Conservation (phyloP, 2,329 filamentous ascomycete genomes). For the Diaporthe helianthi region DNA sequence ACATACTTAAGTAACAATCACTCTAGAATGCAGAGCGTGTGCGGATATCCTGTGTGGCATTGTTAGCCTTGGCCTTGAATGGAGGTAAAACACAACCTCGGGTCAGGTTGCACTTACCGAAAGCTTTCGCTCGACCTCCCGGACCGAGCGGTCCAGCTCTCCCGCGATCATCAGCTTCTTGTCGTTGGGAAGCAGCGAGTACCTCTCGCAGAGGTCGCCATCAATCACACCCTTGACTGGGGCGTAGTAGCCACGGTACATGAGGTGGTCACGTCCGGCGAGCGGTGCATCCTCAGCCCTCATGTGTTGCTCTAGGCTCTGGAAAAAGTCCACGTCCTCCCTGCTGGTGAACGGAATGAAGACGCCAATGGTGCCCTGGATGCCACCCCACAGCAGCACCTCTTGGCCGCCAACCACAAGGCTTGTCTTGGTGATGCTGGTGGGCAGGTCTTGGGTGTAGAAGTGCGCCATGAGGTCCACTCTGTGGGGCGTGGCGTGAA, state of each 20-base stretch:
- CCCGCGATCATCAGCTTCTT: constrained; percentile 95
- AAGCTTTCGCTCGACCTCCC: constrained; percentile 96
- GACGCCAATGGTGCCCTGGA: constrained; percentile 93
- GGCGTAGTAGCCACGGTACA: constrained; percentile 94
- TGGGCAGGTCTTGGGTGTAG: constrained; percentile 91
- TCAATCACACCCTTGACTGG: constrained; percentile 97
- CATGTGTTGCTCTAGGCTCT: constrained; percentile 88
- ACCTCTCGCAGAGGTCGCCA: constrained; percentile 94
- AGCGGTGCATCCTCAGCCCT: constrained; percentile 86
- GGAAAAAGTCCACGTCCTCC: constrained; percentile 98
- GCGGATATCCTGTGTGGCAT: constrained; percentile 56
- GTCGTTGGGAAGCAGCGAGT: constrained; percentile 80
- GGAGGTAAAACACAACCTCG: constrained; percentile 30
- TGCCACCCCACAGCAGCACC: constrained; percentile 88
- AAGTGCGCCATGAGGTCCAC: constrained; percentile 87
- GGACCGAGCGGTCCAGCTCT: constrained; percentile 87
- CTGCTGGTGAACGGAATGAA: constrained; percentile 90
- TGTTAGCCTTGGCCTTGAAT: constrained; percentile 33
- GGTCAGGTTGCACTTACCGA: constrained; percentile 56
- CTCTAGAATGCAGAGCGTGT: constrained; percentile 65
- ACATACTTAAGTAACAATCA: not conserved
- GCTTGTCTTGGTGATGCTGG: constrained; percentile 85
- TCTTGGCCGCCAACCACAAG: constrained; percentile 92
- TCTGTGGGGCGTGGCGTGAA: constrained; percentile 87
- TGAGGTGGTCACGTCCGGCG: constrained; percentile 91